Percentiles rank a stretch among this genome's conserved stretches.
Conservation (phyloP, 2,329 filamentous ascomycete species). For the Sordariomycetes sp. region DNA sequence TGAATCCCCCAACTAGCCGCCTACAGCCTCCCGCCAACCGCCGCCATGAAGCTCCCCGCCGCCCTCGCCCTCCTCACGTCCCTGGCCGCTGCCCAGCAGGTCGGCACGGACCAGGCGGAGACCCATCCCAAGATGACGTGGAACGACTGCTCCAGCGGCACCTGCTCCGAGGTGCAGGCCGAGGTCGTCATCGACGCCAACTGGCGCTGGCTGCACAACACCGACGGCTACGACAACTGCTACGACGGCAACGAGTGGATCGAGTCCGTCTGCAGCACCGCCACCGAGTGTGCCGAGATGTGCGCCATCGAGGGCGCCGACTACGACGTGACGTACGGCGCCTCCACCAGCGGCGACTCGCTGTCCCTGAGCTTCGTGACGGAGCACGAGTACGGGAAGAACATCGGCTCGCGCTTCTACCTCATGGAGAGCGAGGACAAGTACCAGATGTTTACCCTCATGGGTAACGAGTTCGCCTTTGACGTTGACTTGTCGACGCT, state of each 20-base stretch:
- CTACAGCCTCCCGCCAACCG: not conserved
- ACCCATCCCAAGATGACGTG: constrained; percentile 28
- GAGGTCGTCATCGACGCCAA: constrained; percentile 39
- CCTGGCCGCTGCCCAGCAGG: constrained; percentile 27
- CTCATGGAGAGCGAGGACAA: constrained; percentile 41
- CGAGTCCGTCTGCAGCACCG: constrained; percentile 22
- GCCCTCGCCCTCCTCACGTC: constrained; percentile 10
- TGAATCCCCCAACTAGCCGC: not conserved
- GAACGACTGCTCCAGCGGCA: constrained; percentile 28
- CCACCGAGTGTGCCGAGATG: constrained; percentile 28
- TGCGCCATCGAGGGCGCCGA: constrained; percentile 36
- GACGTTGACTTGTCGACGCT: constrained; percentile 55
- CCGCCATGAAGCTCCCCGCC: constrained; percentile 2
- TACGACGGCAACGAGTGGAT: constrained; percentile 32
- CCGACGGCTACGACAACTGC: constrained; percentile 30
- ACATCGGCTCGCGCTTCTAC: constrained; percentile 41
- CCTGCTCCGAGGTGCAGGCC: constrained; percentile 27
- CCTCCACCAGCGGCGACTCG: constrained; percentile 31
- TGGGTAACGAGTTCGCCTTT: constrained; percentile 54
- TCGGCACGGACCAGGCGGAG: constrained; percentile 24
- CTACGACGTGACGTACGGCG: constrained; percentile 33
- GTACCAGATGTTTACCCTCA: constrained; percentile 50
- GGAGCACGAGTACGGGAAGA: constrained; percentile 29
- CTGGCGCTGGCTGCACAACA: constrained; percentile 42
- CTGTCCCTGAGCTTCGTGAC: constrained; percentile 41